A percentile compares a stretch with the other conserved stretches of the same genome.
These are phyloP conservation scores for Penicillium sclerotigenum DNA, from an alignment of 2,329 filamentous ascomycete species.

Conservation along the genomic window DNA sequence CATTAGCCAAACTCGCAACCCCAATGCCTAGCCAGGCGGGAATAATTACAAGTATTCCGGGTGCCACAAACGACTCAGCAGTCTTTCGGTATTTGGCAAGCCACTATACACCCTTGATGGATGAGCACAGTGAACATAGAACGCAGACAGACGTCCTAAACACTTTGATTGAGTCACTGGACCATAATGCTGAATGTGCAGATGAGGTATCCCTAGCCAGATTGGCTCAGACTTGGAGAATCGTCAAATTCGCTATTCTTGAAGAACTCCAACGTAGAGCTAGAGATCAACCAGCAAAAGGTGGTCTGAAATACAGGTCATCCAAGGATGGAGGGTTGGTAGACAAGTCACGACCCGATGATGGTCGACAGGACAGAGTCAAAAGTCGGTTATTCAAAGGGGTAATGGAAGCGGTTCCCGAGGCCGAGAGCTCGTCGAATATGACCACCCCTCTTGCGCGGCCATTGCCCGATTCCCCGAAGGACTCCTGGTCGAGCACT, in stretches of 20 bases:
- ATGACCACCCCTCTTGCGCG: constrained; percentile 55
- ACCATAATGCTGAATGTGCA: constrained; percentile 54
- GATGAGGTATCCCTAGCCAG: constrained; percentile 50
- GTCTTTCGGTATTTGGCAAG: constrained; percentile 45
- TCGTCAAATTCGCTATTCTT: constrained; percentile 51
- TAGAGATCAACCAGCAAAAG: constrained; percentile 30
- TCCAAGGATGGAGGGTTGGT: constrained; percentile 31
- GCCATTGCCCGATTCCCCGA: constrained; percentile 36
- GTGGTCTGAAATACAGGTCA: constrained; percentile 23
- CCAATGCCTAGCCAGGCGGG: constrained; percentile 47
- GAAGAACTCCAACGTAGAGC: constrained; percentile 48
- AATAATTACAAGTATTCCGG: constrained; percentile 49
- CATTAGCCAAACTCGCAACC: constrained; percentile 44
- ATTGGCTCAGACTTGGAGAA: constrained; percentile 58
- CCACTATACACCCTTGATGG: constrained; percentile 42
- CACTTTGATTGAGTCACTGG: constrained; percentile 45
- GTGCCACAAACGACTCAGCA: constrained; percentile 42
- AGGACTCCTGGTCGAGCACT: constrained; percentile 10
- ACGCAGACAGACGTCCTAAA: constrained; percentile 28
- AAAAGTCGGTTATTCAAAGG: constrained; percentile 46
- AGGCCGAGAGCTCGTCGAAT: constrained; percentile 53
- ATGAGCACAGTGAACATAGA: constrained; percentile 23
- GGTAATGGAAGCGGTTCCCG: constrained; percentile 39
- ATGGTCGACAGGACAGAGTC: constrained; percentile 37
- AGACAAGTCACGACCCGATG: constrained; percentile 27